Evolutionary conservation across 164 flowering plant genomes (phyloP).

Genomic region (Nelumbo lutea): DNA sequence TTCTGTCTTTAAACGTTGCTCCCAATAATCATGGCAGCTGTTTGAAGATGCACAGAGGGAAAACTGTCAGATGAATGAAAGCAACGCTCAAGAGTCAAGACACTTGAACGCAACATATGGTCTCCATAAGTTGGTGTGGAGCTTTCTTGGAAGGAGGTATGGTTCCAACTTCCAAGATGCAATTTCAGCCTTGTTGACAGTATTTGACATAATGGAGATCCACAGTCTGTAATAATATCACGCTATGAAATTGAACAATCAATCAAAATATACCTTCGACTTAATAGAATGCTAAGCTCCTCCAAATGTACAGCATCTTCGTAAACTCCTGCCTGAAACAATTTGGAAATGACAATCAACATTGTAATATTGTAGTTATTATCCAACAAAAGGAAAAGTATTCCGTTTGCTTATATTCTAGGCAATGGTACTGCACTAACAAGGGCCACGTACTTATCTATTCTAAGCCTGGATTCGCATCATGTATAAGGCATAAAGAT

Average conservation of each 20-base stretch:
- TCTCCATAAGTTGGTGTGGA: neutral
- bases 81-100: neutral
- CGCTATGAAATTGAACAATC: neutral
- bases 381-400: too few species aligned
- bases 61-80: neutral
- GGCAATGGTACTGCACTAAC: too few species aligned
- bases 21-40: slow-evolving; percentile 88
- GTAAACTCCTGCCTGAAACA: slow-evolving; percentile 57
- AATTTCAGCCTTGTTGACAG: neutral
- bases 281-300: slow-evolving; percentile 66
- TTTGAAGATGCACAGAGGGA: neutral
- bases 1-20: slow-evolving; percentile 53
- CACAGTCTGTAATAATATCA: too few species aligned
- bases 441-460: too few species aligned
- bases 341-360: neutral
- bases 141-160: too few species aligned
- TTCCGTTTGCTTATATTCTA: too few species aligned
- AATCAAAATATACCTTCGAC: slow-evolving; percentile 45
- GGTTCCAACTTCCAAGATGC: neutral
- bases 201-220: too few species aligned
- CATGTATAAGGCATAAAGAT: too few species aligned
- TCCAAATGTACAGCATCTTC: slow-evolving; percentile 75
- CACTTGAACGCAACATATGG: neutral
- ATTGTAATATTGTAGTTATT: too few species aligned
- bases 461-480: too few species aligned